Evolutionary conservation across 2,329 filamentous ascomycete genomes (phyloP).

Genomic region (Ampelomyces quisqualis): DNA sequence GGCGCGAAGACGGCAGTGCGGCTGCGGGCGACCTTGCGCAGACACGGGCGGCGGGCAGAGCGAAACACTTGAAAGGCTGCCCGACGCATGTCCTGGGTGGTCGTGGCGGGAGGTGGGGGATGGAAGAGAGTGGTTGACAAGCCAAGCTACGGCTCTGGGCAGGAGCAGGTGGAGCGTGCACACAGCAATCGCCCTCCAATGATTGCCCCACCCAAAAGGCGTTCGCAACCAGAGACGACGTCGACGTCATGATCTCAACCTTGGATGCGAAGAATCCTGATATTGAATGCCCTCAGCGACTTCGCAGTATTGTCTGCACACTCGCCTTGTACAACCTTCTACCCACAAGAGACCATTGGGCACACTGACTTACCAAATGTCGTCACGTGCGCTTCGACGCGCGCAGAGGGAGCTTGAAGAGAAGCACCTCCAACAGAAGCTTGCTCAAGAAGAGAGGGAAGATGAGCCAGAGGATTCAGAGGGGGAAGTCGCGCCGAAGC

Average conservation of each 20-base stretch:
- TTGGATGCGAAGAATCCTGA: background rate
- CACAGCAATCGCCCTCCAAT: conserved; percentile 20
- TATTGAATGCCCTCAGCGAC: background rate
- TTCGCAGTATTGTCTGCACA: too few species aligned
- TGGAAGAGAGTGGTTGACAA: conserved; percentile 10
- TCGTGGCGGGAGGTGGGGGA: conserved; percentile 10
- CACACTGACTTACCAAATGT: conserved; percentile 51
- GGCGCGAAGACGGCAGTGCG: conserved; percentile 40
- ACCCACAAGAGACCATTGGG: background rate
- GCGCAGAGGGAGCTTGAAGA: conserved; percentile 63
- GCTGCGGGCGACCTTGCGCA: conserved; percentile 60
- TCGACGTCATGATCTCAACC: conserved; percentile 23
- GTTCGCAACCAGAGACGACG: conserved; percentile 8
- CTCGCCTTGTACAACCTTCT: too few species aligned
- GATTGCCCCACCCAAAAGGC: conserved; percentile 12
- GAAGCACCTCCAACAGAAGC: conserved; percentile 50
- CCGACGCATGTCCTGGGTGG: conserved; percentile 67
- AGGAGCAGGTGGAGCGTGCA: background rate
- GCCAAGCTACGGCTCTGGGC: conserved; percentile 2
- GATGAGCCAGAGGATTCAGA: conserved; percentile 44
- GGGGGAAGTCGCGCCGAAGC: conserved; percentile 35
- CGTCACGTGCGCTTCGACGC: conserved; percentile 65
- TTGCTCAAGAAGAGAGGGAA: conserved; percentile 39
- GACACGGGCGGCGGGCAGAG: conserved; percentile 65
- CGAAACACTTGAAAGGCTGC: conserved; percentile 67